A percentile compares a stretch with the other conserved stretches of the same genome.
phyloP scores from a whole-genome alignment of 2,329 filamentous ascomycete genomes.

The Diaporthe citriasiana region DNA sequence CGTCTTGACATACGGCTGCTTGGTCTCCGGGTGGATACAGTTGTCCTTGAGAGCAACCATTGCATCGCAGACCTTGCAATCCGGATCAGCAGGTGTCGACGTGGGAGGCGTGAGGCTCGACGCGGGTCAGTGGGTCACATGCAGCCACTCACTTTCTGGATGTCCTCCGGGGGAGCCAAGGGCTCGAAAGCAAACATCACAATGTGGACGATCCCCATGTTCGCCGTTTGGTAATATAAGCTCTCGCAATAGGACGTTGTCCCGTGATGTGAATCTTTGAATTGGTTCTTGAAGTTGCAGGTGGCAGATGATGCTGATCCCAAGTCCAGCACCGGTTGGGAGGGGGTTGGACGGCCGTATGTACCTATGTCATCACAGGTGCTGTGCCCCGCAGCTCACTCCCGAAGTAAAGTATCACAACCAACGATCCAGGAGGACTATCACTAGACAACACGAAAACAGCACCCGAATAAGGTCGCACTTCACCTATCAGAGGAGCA shows the following conservation, averaged over 20 bases:
- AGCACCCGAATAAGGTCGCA: not conserved
- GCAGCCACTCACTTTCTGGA: constrained; percentile 67
- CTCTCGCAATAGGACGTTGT: not conserved
- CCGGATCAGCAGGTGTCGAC: constrained; percentile 1
- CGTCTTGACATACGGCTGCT: constrained; percentile 72
- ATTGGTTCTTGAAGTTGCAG: not conserved
- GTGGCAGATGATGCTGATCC: not conserved
- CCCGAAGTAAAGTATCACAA: constrained; percentile 15
- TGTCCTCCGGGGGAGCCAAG: constrained; percentile 59
- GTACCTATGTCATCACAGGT: constrained; percentile 24
- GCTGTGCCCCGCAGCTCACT: constrained; percentile 23
- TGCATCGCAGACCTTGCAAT: constrained; percentile 49
- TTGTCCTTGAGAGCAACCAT: constrained; percentile 66
- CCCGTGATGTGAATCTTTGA: not conserved
- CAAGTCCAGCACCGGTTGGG: not conserved
- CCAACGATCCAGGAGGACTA: not conserved
- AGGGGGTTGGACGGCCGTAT: constrained; percentile 4
- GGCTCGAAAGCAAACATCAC: constrained; percentile 78
- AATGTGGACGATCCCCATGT: constrained; percentile 76
- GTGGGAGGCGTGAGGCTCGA: not conserved
- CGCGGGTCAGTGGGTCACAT: not conserved
- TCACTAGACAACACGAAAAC: not conserved
- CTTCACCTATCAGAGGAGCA: too few relatives aligned
- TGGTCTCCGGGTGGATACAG: constrained; percentile 73
- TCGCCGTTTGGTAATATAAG: not conserved